phyloP scores from a whole-genome alignment of 306 rosid genomes.

The Albizia julibrissin region DNA sequence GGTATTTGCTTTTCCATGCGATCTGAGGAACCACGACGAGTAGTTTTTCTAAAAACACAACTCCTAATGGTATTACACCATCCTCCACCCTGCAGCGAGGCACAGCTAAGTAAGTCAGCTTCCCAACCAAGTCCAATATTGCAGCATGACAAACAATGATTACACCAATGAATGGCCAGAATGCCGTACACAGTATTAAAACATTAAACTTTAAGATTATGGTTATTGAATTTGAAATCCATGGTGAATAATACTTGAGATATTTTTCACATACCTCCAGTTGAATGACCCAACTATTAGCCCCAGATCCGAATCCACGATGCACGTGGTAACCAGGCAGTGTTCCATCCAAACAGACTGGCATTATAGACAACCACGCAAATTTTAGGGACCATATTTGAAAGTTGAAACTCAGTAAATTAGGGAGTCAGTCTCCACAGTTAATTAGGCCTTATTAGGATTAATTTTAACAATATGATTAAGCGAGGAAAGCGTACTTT shows the following conservation, averaged over 20 bases:
- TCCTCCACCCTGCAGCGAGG: slow-evolving; percentile 76
- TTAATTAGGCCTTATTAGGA: slow-evolving; percentile 7
- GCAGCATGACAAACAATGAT: slow-evolving; percentile 9
- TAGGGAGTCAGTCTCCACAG: neutral
- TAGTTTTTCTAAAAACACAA: slow-evolving; percentile 82
- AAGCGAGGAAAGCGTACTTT: neutral
- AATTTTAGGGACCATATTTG: slow-evolving; percentile 27
- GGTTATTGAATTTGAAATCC: slow-evolving; percentile 6
- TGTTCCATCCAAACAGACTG: slow-evolving; percentile 94
- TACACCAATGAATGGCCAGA: neutral
- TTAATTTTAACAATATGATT: neutral
- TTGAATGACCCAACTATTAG: slow-evolving; percentile 80
- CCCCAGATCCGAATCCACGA: slow-evolving; percentile 74
- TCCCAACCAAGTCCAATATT: slow-evolving; percentile 12
- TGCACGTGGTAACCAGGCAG: slow-evolving; percentile 86
- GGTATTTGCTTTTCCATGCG: slow-evolving; percentile 72
- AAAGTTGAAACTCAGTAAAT: slow-evolving; percentile 14
- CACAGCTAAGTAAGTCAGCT: slow-evolving; percentile 2
- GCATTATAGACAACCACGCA: slow-evolving; percentile 8
- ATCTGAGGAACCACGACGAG: slow-evolving; percentile 85
- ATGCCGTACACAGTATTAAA: neutral
- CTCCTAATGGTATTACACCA: slow-evolving; percentile 78
- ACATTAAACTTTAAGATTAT: neutral
- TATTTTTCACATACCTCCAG: slow-evolving; percentile 60
- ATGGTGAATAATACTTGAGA: slow-evolving; percentile 5